A percentile compares a stretch with the other conserved stretches of the same genome.
phyloP scores from a whole-genome alignment of 306 rosid genomes.

The Cyamopsis tetragonoloba region DNA sequence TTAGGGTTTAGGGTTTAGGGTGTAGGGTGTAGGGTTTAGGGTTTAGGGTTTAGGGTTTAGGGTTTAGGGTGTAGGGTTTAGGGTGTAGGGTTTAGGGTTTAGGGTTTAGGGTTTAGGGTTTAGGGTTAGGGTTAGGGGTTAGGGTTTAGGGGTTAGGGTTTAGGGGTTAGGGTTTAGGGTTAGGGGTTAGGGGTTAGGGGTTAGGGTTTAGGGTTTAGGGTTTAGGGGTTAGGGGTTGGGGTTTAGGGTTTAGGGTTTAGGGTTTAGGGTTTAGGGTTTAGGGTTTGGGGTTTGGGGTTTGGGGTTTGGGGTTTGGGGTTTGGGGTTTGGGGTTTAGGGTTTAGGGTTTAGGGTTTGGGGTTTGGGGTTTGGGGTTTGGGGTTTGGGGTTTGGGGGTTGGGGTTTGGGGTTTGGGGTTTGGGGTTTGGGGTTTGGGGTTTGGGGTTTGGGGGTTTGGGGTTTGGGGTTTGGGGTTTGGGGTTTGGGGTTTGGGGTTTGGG shows the following conservation, averaged over 20 bases:
- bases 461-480: background rate
- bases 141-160: no score
- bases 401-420: background rate
- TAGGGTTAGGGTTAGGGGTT: background rate
- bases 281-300: background rate
- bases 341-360: background rate
- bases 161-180: background rate
- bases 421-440: background rate
- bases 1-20: constrained; percentile 8
- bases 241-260: background rate
- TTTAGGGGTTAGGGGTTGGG: background rate
- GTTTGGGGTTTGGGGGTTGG: background rate
- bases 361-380: background rate
- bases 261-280: background rate
- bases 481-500: background rate
- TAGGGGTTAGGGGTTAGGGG: background rate
- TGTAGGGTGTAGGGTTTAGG: constrained; percentile 20
- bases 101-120: background rate
- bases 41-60: background rate
- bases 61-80: background rate
- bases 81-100: background rate
- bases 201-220: background rate
- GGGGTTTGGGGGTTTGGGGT: background rate
- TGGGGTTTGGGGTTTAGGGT: background rate
- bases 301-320: background rate